phyloP scores from a whole-genome alignment of 352 stramenopile genomes.

The Phytophthora fragariae region DNA sequence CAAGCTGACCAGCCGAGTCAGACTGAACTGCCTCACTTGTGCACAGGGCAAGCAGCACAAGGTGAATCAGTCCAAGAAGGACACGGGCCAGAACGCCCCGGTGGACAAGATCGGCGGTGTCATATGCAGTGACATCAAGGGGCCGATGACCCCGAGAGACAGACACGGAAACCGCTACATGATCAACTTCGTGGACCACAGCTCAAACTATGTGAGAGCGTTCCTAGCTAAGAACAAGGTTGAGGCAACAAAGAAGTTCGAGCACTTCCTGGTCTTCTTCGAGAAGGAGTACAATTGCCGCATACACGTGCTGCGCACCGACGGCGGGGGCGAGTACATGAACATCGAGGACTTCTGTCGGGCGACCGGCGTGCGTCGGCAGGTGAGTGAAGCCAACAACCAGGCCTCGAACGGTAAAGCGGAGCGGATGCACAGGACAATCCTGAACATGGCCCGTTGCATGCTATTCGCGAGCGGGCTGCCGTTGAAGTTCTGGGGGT shows the following conservation, averaged over 20 bases:
- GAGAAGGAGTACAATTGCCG: no score
- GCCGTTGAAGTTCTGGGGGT: conserved; percentile 29
- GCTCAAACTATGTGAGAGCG: no score
- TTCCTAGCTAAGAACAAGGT: no score
- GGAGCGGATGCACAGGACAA: neutral
- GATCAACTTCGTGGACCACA: conserved; percentile 20
- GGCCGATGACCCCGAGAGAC: conserved; percentile 9
- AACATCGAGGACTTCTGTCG: no score
- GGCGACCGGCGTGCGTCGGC: no score
- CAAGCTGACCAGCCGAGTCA: neutral
- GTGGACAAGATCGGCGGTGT: conserved; percentile 15
- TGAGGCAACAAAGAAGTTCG: neutral
- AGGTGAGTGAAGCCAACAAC: conserved; percentile 3
- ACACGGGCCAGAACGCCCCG: conserved; percentile 11
- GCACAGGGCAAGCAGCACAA: conserved; percentile 13
- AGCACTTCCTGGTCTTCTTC: neutral
- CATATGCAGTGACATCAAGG: conserved; percentile 23
- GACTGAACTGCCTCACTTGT: conserved; percentile 12
- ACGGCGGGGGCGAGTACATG: no score
- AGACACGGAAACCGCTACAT: conserved; percentile 20
- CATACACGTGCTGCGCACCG: no score
- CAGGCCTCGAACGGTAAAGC: conserved; percentile 28
- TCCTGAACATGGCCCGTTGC: conserved; percentile 3
- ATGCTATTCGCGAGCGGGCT: conserved; percentile 37
- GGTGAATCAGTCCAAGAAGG: conserved; percentile 3